Evolutionary conservation across 345 rosid species (phyloP), one percentile per base, ranked within the genome.

Genomic region (Linum usitatissimum): DNA sequence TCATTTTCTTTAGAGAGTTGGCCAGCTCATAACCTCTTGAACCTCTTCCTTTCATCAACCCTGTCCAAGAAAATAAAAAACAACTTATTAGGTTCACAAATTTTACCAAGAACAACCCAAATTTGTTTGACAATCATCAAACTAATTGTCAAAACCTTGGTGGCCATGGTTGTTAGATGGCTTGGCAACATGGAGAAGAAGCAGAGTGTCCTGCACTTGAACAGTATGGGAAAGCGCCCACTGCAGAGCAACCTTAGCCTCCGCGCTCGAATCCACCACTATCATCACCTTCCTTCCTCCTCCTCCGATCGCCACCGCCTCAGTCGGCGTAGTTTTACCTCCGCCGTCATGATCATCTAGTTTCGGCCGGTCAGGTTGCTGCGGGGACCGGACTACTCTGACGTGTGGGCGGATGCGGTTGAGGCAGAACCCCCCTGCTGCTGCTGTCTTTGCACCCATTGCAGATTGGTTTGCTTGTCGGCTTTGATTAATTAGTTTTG

Each of bases 171-270:
- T 45, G 17, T 9, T 77, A 53, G 76, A 79, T 2, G 86, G 79
- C 62, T 85, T 86, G 59, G 77, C 65, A 39, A 86, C 88, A 30
- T 85, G 69, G 62, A 92, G 84, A 59, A 92, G 93, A 76, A 89
- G 53, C 55, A 91, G 53, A 23, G 69, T 77, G 70, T 92, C 96
- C 55, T 86, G 86, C 67, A 73, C 73, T 78, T 89, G 96, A 64
- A 84, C 83, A 53, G 93, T 76, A 58, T 89, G 98, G 31, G 95
- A 82, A 18, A 92, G 87, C 36, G 94, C 87, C 98, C 98, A 92
- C 34, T 84, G 96, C 2, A 92, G 18, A 72, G 97, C 98, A 53
- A 80, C 83, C 75, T 85, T 87, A 15, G 96, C 78, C 71, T 92
- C 93, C 31, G 71, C 59, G 65, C 90, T 84, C 6, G 87, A 80